Evolutionary conservation across 1,284 basidiomycete species (phyloP), one percentile per base, ranked within the genome.

Genomic region (Leccinum fuscescens): DNA sequence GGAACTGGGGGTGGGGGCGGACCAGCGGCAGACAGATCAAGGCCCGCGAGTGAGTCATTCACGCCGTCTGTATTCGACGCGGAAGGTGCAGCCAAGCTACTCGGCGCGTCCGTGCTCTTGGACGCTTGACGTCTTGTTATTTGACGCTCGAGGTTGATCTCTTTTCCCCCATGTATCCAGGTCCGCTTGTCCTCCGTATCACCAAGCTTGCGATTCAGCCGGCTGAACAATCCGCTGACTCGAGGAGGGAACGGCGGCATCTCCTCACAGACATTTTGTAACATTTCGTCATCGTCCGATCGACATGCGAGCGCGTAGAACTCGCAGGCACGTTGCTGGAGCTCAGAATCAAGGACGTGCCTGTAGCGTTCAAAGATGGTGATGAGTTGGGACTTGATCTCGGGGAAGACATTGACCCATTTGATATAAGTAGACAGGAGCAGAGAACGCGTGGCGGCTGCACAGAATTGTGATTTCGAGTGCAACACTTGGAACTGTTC

Each of bases 181-280:
- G 92, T 96, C 53, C 95, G 82, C 77, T 96, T 96, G 74, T 97
- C 95, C 65, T 92, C 92, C 11, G 91, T 91, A 68, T 95, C 92
- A 4, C 89, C 90, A 46, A 93, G 90, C 72, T 96, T 96, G 69
- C 87, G 88, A 70, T 96, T 93, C 46, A 98, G 77, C 39, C 94
- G 84, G 60, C 85, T 90, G 46, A 97, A 79, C 15, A 99, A 82
- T 6, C 96, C 89, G 62, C 94, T 98, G 66, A 94, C 92, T 55
- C 96, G 88, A 59, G 97, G 92, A 1, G 96, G 94, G 82, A 98
- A 99, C 1, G 96, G 94, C 6, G 97, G 97, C 89, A 99, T 99
- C 78, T 99, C 97, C 73, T 98, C 97, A 24, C 24, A 98, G 12
- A 99, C 88, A 60, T 92, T 92, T 72, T 96, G 93, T 57, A 99